Conservation (phyloP, 2,329 filamentous ascomycete genomes). For the Aspergillus fischeri region DNA sequence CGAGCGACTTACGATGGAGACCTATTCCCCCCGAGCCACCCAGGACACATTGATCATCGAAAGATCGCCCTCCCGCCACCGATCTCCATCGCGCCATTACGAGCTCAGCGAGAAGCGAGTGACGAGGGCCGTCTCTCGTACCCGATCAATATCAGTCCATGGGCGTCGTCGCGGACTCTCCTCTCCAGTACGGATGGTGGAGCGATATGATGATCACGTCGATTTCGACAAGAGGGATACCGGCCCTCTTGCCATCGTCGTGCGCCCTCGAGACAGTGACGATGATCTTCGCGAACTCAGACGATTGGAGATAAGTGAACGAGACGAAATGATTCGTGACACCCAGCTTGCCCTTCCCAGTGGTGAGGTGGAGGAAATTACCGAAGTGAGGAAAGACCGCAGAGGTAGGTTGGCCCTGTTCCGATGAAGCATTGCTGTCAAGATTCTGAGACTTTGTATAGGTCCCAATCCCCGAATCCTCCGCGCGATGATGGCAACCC, state of each 20-base stretch:
- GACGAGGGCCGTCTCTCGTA: constrained; percentile 25
- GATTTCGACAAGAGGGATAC: constrained; percentile 39
- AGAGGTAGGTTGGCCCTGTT: constrained; percentile 77
- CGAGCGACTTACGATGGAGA: constrained; percentile 28
- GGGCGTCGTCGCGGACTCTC: constrained; percentile 30
- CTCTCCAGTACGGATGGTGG: constrained; percentile 34
- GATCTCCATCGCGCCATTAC: constrained; percentile 22
- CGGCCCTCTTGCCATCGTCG: constrained; percentile 48
- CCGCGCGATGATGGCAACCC: constrained; percentile 66
- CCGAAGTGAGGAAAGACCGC: constrained; percentile 75
- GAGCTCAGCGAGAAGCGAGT: constrained; percentile 27
- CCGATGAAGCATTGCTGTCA: constrained; percentile 16
- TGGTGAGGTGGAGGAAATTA: constrained; percentile 48
- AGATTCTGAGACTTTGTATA: constrained; percentile 31
- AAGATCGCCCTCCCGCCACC: constrained; percentile 24
- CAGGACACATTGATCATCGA: constrained; percentile 32
- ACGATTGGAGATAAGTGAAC: constrained; percentile 50
- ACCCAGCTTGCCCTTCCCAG: constrained; percentile 32
- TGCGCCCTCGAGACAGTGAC: constrained; percentile 48
- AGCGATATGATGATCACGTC: constrained; percentile 37
- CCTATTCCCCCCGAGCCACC: constrained; percentile 23
- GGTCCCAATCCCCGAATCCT: constrained; percentile 62
- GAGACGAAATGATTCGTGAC: constrained; percentile 30
- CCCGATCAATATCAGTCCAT: constrained; percentile 35
- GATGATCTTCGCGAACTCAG: constrained; percentile 71